These are phyloP conservation scores for Plenodomus tracheiphilus DNA, from an alignment of 2,329 filamentous ascomycete genomes.

Conservation along the genomic window DNA sequence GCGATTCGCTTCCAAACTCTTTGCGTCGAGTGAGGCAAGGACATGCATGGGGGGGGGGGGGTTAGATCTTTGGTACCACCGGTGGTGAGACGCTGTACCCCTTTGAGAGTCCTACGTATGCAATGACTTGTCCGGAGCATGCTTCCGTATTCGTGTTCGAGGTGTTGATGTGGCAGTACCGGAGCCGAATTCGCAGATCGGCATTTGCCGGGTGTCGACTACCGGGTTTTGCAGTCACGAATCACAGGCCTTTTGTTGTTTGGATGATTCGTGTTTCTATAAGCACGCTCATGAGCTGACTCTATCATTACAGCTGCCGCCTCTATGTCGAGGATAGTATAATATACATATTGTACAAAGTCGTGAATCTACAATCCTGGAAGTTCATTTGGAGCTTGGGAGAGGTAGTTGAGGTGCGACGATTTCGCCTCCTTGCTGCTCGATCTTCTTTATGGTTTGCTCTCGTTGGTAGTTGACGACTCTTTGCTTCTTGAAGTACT, in stretches of 20 bases:
- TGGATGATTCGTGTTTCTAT: no score
- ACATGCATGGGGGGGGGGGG: background rate
- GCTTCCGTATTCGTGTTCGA: background rate
- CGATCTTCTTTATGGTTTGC: slow-evolving; percentile 57
- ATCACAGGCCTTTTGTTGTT: no score
- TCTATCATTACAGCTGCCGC: background rate
- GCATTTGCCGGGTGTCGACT: background rate
- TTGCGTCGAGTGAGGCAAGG: background rate
- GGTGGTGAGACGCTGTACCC: no score
- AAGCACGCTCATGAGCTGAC: no score
- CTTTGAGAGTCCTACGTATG: background rate
- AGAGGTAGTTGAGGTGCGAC: slow-evolving; percentile 39
- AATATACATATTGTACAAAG: slow-evolving; percentile 34
- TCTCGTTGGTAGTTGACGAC: slow-evolving; percentile 90
- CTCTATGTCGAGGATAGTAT: background rate
- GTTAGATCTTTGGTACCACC: background rate
- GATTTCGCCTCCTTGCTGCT: slow-evolving; percentile 49
- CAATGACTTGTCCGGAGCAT: background rate
- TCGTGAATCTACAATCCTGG: slow-evolving; percentile 8
- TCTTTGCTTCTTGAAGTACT: slow-evolving; percentile 96
- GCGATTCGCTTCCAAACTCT: background rate
- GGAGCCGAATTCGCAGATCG: background rate
- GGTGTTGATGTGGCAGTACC: background rate
- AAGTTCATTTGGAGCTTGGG: slow-evolving; percentile 21
- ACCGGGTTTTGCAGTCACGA: background rate